phyloP scores from a whole-genome alignment of 257 asterid genomes.

The Solanum habrochaites region DNA sequence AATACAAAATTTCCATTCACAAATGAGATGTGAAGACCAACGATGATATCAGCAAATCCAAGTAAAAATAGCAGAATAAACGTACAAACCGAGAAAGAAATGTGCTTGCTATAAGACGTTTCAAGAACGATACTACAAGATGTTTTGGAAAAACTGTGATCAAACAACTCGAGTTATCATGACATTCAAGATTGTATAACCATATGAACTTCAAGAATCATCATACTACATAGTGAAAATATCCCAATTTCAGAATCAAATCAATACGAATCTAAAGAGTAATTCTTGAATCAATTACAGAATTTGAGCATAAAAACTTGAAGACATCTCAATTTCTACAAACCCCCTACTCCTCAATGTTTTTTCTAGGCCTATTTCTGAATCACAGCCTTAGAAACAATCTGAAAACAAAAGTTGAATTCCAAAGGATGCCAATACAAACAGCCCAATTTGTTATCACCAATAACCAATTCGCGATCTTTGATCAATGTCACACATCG shows the following conservation, averaged over 20 bases:
- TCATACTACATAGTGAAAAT: neutral
- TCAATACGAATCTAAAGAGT: neutral
- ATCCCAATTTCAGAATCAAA: too few relatives aligned
- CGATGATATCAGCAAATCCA: neutral
- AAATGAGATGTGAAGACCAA: neutral
- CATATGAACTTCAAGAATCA: too few relatives aligned
- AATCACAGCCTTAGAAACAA: neutral
- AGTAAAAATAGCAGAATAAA: neutral
- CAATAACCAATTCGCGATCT: neutral
- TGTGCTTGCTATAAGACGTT: neutral
- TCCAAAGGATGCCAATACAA: neutral
- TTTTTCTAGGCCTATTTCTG: neutral
- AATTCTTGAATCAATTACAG: neutral
- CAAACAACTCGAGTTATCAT: too few relatives aligned
- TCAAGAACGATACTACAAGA: neutral
- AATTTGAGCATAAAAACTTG: neutral
- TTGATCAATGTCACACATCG: neutral
- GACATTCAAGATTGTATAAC: too few relatives aligned
- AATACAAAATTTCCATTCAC: too few relatives aligned
- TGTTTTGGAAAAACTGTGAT: too few relatives aligned
- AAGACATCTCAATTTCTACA: neutral
- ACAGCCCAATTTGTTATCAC: neutral
- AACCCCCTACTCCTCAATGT: neutral
- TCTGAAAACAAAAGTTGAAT: neutral
- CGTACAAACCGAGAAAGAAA: neutral